Base-by-base conservation (phyloP, 208 protist genomes). In the Leishmania amazonensis region DNA sequence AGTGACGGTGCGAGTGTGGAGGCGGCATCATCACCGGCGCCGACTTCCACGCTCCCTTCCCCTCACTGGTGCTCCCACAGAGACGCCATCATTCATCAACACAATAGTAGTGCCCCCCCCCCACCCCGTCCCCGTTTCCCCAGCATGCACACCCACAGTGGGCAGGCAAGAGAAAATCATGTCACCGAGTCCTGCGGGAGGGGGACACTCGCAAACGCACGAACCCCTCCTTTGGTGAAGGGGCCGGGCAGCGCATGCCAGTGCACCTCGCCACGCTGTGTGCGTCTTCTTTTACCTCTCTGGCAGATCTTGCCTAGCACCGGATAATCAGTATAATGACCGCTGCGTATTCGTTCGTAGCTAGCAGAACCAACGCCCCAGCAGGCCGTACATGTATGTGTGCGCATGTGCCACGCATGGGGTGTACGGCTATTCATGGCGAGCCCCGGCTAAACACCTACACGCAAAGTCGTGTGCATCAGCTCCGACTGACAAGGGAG, bases 311-410 rank as follows among this genome's bases (percentile, higher is more conserved):
- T 51, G 47, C 24, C 11, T 38, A 54, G 3, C 13, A 6, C 13
- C 70, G n/a, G 6, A 74, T 38, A 47, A 74, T 74, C 70, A 74
- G 3, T 74, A 51, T 74, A 74, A 53, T 9, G 2, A 38, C 70
- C 13, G 70, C 45, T 74, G 70, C 28, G 17, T 74, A 35, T 54
- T 51, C 51, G 31, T 47, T 74, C 51, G 15, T 6, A 24, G 9
- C 31, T n/a, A 42, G 19, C 35, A 21, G 40, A 24, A n/a, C 21
- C 67, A 9, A 42, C 8, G 5, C 42, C 40, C 40, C 67, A 47
- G 17, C 15, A 72, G 17, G 19, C 42, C 70, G 40, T 53, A 31
- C 40, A 31, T 51, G 47, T 74, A 51, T 74, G 70, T 51, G 70
- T 74, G 70, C 5, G 70, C 40, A 15, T 47, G 40, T 38, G 67